Base-by-base conservation (phyloP, 1,284 basidiomycete genomes). In the Puccinia novopanici region DNA sequence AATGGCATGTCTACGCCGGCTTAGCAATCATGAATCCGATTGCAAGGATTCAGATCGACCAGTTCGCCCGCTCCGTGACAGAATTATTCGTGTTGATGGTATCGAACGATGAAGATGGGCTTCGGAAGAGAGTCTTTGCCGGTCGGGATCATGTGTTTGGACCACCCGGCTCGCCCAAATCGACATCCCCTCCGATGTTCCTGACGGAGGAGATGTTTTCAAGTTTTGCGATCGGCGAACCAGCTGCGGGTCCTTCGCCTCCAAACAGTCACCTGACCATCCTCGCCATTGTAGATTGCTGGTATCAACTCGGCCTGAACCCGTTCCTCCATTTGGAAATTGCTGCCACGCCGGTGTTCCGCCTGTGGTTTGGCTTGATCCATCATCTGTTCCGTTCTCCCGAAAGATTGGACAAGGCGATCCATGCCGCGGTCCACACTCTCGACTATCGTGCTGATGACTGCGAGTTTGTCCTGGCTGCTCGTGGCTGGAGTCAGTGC, bases 1-100 rank as follows among this genome's bases (percentile, higher is more conserved):
- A 95, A 84, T 99, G 95, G 95, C 97, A 99, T 87, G 96, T 99
- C 84, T 99, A 99, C 85, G 97, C 97, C 37, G 97, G 96, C 3
- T 90, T 99, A 17, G 96, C 97, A 0, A 93, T 99, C 84, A 90
- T 98, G 82, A 99, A 99, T 86, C 96, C 97, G 0, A 91, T 90
- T n/a, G 96, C 97, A 0, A 90, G 90, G 75, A 87, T 89, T 1
- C 95, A 98, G 86, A 98, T 99, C 82, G 89, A 94, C 84, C 92
- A 97, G 85, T 99, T 91, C 84, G 92, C 95, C 1, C 89, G 90
- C 82, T 93, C 91, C 84, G 90, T 91, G 8, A 93, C 93, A 5
- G 94, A 93, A 81, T 88, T 99, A 55, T 99, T 94, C 89, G 98
- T 98, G 87, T 88, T 99, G 84, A 98, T 99, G 94, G 89, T 98